phyloP scores from a whole-genome alignment of 768 basidiomycete genomes.

The Leucosporidium scottii region DNA sequence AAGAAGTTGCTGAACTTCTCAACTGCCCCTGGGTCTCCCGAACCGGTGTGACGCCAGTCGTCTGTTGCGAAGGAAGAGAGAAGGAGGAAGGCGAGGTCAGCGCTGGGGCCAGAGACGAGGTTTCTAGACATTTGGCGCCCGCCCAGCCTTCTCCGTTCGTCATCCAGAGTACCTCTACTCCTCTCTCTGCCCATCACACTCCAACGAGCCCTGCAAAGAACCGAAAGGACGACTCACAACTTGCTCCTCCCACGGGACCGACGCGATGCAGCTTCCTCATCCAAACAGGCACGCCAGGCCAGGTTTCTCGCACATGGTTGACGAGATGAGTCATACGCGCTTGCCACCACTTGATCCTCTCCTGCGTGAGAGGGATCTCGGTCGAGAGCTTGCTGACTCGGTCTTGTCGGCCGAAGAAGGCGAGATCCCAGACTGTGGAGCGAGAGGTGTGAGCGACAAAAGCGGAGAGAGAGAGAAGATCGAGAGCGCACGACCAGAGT shows the following conservation, averaged over 20 bases:
- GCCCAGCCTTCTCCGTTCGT: too few relatives aligned
- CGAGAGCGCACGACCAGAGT: slow-evolving; percentile 30
- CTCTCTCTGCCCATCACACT: too few relatives aligned
- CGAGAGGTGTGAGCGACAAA: too few relatives aligned
- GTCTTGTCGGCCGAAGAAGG: slow-evolving; percentile 36
- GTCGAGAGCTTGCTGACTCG: slow-evolving; percentile 24
- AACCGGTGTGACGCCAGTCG: slow-evolving; percentile 30
- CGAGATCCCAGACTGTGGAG: slow-evolving; percentile 35
- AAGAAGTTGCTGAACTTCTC: slow-evolving; percentile 35
- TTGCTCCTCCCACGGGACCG: slow-evolving; percentile 29
- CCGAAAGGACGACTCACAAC: slow-evolving; percentile 13
- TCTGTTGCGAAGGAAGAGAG: slow-evolving; percentile 8
- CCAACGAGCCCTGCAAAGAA: not conserved
- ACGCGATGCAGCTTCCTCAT: slow-evolving; percentile 32
- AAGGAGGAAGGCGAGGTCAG: not conserved
- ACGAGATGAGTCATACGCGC: slow-evolving; percentile 23
- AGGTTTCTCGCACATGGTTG: slow-evolving; percentile 23
- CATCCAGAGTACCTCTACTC: too few relatives aligned
- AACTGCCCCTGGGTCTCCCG: slow-evolving; percentile 3
- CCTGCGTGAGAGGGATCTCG: slow-evolving; percentile 31
- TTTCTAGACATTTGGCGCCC: not conserved
- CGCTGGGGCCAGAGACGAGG: not conserved
- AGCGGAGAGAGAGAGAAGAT: not conserved
- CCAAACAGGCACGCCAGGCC: slow-evolving; percentile 32
- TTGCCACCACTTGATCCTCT: slow-evolving; percentile 35